Evolutionary conservation across 768 basidiomycete genomes (phyloP).

Genomic region (Lepiota venenata): DNA sequence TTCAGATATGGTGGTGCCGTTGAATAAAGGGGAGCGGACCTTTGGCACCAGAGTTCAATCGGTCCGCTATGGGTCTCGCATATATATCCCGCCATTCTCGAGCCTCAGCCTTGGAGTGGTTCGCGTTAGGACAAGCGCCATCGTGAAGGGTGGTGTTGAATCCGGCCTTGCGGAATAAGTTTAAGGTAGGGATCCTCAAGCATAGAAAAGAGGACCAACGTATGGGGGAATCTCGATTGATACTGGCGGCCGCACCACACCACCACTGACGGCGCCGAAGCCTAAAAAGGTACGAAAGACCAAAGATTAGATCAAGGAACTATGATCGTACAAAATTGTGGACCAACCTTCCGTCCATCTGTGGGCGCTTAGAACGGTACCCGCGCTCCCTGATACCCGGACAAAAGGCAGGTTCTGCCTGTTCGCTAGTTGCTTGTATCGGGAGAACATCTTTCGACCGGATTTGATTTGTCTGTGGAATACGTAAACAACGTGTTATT

Average conservation of each 20-base stretch:
- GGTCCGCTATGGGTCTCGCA: conserved; percentile 48
- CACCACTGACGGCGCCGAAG: conserved; percentile 52
- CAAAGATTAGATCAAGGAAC: not conserved
- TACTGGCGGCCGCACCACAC: conserved; percentile 36
- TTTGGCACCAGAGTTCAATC: conserved; percentile 58
- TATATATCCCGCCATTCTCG: conserved; percentile 54
- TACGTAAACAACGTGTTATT: not conserved
- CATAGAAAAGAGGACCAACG: not conserved
- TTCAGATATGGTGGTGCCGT: too few species aligned
- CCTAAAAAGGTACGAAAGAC: conserved; percentile 34
- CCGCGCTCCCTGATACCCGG: conserved; percentile 40
- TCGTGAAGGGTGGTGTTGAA: conserved; percentile 67
- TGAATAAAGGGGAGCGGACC: conserved; percentile 34
- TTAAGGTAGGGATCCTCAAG: not conserved
- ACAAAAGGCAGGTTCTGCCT: conserved; percentile 46
- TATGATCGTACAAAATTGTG: not conserved
- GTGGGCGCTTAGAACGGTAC: conserved; percentile 65
- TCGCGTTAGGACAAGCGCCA: conserved; percentile 57
- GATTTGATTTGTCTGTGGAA: conserved; percentile 35
- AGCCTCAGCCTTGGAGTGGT: conserved; percentile 39
- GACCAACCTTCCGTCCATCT: conserved; percentile 66
- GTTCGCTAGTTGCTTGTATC: conserved; percentile 50
- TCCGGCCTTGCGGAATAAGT: not conserved
- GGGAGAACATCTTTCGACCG: conserved; percentile 46
- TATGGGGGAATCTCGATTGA: not conserved